Base-by-base conservation (phyloP, 2,329 filamentous ascomycete species). In the Penicillium corylophilum region DNA sequence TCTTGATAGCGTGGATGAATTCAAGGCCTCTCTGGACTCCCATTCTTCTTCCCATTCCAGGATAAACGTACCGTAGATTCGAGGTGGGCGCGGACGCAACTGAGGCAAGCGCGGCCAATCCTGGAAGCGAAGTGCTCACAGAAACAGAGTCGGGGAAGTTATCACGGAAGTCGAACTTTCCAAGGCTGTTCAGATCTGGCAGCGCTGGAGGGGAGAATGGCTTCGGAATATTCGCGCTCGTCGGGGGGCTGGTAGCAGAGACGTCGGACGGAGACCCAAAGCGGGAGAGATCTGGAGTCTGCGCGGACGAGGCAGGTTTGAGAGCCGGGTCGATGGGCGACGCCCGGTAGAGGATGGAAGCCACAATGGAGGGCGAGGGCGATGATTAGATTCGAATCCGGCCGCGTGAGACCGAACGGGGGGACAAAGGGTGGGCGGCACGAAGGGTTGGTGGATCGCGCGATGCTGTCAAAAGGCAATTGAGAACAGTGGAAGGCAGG, bases 81-180 rank as follows among this genome's bases (percentile, higher is more conserved):
- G 77, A 79, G 62, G 74, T 74, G 36, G 76, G 74, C 47, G 75
- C 77, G 26, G 79, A 77, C 31, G 80, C 80, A 61, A 84, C 74
- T 48, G 81, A 82, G 39, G 83, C 83, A 61, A 86, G 74, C 35
- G 82, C 77, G 46, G 82, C 82, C 46, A 86, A 69, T 22, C 80
- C 81, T 22, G 83, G 83, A 44, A 85, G 71, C 54, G 79, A 73
- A 50, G 69, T 66, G 53, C 64, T 64, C 54, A 68, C 69, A 45
- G 74, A 74, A 47, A 54, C 61, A 20, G 64, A 62, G 29, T 55
- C 55, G 16, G 59, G 51, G 40, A 68, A 69, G 26, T 62, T 59
- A 42, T 64, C 60, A 44, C 54, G 63, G 47, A 59, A 63, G 29
- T 57, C 64, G 54, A 44, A 61, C 53, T 71, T 67, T 28, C 68